Percentiles rank a stretch among this genome's conserved stretches.
phyloP scores from a whole-genome alignment of 2,329 filamentous ascomycete genomes.

The Arthrocladium fulminans region DNA sequence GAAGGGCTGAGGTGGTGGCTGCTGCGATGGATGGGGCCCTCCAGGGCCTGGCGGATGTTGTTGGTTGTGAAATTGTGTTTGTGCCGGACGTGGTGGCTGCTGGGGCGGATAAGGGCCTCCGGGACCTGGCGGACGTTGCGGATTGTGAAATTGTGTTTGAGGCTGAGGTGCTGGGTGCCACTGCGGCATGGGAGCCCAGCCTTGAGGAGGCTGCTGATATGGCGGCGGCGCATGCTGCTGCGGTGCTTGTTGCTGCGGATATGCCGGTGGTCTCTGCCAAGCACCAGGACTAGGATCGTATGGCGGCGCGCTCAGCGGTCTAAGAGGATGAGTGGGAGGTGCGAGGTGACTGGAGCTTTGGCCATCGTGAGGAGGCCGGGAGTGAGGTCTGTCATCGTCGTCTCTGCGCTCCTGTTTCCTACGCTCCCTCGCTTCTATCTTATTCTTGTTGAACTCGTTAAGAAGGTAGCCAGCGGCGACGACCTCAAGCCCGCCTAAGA shows the following conservation, averaged over 20 bases:
- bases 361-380: slow-evolving; percentile 7
- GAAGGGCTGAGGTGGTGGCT: slow-evolving; percentile 3
- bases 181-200: not conserved
- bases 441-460: slow-evolving; percentile 18
- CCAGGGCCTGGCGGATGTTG: not conserved
- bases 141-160: no score
- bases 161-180: not conserved
- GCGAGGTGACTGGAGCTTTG: slow-evolving; percentile 9
- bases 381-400: slow-evolving; percentile 8
- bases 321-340: slow-evolving; percentile 5
- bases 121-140: not conserved
- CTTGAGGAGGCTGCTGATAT: slow-evolving; percentile 11
- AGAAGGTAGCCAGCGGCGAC: slow-evolving; percentile 19
- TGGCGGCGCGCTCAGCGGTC: slow-evolving; percentile 13
- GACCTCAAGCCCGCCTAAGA: slow-evolving; percentile 19
- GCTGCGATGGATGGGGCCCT: not conserved
- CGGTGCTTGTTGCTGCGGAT: slow-evolving; percentile 11
- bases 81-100: slow-evolving; percentile 7
- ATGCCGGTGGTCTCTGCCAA: slow-evolving; percentile 9
- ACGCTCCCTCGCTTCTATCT: slow-evolving; percentile 13
- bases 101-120: not conserved
- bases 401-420: slow-evolving; percentile 11
- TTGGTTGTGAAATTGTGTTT: no score
- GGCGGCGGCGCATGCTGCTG: slow-evolving; percentile 9
- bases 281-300: not conserved